phyloP scores from a whole-genome alignment of 306 rosid genomes.

The Dryas octopetala region DNA sequence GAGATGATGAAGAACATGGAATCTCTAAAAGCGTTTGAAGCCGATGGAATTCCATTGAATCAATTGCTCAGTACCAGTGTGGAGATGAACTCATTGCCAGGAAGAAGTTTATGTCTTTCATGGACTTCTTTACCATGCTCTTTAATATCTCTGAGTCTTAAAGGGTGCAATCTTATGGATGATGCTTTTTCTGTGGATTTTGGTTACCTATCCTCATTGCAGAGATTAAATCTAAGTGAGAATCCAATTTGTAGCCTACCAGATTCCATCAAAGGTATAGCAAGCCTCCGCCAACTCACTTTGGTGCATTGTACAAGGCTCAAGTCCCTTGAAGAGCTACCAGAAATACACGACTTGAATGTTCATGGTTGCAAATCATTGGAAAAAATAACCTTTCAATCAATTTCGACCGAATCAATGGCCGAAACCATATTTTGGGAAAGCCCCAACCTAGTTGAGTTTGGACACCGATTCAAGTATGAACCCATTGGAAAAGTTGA shows the following conservation, averaged over 20 bases:
- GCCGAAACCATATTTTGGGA: background rate
- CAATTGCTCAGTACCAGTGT: too few relatives aligned
- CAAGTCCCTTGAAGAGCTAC: background rate
- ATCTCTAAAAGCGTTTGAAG: background rate
- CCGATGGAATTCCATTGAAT: background rate
- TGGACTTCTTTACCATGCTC: background rate
- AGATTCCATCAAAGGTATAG: background rate
- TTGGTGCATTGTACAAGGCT: rapidly evolving
- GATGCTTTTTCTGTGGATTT: background rate
- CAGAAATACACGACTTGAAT: rapidly evolving
- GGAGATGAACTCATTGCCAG: background rate
- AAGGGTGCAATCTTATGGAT: background rate
- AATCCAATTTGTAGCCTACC: background rate
- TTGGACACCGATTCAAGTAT: rapidly evolving
- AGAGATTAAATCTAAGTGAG: background rate
- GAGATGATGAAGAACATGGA: background rate
- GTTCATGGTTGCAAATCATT: rapidly evolving
- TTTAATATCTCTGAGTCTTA: background rate
- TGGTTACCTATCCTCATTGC: background rate
- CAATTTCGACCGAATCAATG: too few relatives aligned
- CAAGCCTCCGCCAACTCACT: rapidly evolving
- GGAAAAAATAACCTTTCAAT: background rate
- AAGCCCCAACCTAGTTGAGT: background rate
- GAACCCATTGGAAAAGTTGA: background rate
- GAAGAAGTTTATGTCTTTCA: background rate